These are phyloP conservation scores for Scytalidium lignicola DNA, from an alignment of 2,329 filamentous ascomycete genomes.

Conservation along the genomic window DNA sequence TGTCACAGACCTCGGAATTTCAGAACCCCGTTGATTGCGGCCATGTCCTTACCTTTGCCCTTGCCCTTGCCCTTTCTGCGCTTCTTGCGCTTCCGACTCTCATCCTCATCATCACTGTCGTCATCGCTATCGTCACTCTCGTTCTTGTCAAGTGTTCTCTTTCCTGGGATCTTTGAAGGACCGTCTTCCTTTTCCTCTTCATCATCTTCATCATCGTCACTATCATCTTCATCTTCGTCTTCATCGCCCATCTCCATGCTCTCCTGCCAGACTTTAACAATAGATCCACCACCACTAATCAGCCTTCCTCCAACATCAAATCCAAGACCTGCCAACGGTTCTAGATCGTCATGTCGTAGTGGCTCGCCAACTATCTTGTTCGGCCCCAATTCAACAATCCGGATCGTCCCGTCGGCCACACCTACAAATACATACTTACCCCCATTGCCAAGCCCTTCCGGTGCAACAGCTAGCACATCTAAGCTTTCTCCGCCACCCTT, in stretches of 20 bases:
- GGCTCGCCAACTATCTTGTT: constrained; percentile 64
- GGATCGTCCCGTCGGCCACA: constrained; percentile 72
- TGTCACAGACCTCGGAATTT: constrained; percentile 20
- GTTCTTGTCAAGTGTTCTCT: constrained; percentile 18
- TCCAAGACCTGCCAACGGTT: constrained; percentile 74
- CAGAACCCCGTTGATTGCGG: constrained; percentile 25
- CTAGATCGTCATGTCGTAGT: constrained; percentile 74
- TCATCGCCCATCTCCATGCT: constrained; percentile 48
- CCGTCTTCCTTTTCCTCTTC: constrained; percentile 44
- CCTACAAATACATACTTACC: constrained; percentile 75
- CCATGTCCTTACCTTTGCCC: constrained; percentile 23
- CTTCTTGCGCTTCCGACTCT: constrained; percentile 20
- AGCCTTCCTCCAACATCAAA: constrained; percentile 84
- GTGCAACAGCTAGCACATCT: constrained; percentile 70
- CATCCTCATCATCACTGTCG: constrained; percentile 13
- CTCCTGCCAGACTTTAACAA: constrained; percentile 87
- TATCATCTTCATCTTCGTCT: constrained; percentile 42
- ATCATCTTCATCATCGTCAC: constrained; percentile 37
- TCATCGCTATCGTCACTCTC: constrained; percentile 18
- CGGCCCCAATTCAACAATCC: constrained; percentile 68
- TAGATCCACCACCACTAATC: constrained; percentile 81
- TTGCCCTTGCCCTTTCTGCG: constrained; percentile 26
- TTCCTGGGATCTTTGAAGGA: constrained; percentile 7
- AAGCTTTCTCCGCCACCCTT: constrained; percentile 66
- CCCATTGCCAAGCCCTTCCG: constrained; percentile 61